Evolutionary conservation across 2,329 filamentous ascomycete genomes (phyloP).

Genomic region (Reticulascus tulasneorum): DNA sequence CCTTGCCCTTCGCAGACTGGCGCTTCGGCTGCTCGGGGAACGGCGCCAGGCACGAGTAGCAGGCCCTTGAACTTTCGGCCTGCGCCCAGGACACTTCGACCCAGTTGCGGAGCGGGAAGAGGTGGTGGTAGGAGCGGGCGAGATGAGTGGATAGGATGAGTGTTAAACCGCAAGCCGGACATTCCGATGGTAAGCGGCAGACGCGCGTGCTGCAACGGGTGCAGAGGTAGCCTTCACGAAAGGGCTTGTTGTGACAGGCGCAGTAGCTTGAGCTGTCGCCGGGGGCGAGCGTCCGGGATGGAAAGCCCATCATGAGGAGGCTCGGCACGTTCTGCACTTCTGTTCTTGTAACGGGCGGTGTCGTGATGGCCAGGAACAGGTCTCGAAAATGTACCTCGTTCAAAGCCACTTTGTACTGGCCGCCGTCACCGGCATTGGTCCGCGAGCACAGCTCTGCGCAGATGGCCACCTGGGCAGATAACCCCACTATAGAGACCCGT

Average conservation of each 20-base stretch:
- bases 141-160: constrained; percentile 92
- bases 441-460: constrained; percentile 84
- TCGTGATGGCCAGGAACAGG: constrained; percentile 83
- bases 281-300: constrained; percentile 74
- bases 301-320: constrained; percentile 97
- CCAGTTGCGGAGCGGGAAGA: constrained; percentile 90
- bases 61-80: constrained; percentile 59
- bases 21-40: constrained; percentile 56
- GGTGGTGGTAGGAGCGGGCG: constrained; percentile 87
- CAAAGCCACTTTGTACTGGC: constrained; percentile 77
- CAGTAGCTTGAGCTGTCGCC: constrained; percentile 68
- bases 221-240: constrained; percentile 82
- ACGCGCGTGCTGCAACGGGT: constrained; percentile 86
- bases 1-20: constrained; percentile 17
- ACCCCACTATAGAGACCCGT: constrained; percentile 81
- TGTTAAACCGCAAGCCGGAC: constrained; percentile 85
- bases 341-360: constrained; percentile 77
- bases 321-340: constrained; percentile 54
- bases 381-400: constrained; percentile 76
- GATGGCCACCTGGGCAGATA: constrained; percentile 88
- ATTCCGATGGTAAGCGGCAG: constrained; percentile 84
- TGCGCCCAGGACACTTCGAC: constrained; percentile 79
- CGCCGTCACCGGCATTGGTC: constrained; percentile 77
- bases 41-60: constrained; percentile 70
- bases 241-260: constrained; percentile 83